Base-by-base conservation (phyloP, 164 flowering plant genomes). In the Protea cynaroides region DNA sequence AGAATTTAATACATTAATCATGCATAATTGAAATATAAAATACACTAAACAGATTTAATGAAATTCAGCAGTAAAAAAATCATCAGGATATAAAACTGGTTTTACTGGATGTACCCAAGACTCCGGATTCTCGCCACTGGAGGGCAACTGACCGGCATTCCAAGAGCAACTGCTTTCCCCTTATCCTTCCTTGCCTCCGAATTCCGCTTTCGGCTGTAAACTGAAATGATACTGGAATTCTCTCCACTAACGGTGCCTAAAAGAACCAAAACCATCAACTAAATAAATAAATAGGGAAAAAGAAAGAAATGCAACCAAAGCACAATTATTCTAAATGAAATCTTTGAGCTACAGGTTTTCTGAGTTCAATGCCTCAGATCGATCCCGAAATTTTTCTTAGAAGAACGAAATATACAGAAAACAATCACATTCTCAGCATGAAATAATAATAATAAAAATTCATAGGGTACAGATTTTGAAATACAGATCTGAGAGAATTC, bases 181-280 rank as follows among this genome's bases (percentile, higher is more conserved):
- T 69, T 76, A 24, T 62, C 47, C 71, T 73, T 79, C 15, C 75
- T 63, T 67, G 65, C 70, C 29, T 59, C 71, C 23, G 73, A 65
- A 63, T 69, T 43, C 5, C 24, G 55, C 50, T 75, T 72, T 34
- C 76, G 68, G 51, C 24, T 65, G 62, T 76, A 76, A 43, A 74
- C 74, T 25, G 79, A 62, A 56, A 38, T 18, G 13, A 67, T 53
- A 65, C 62, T 77, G 12, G 40, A 66, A 46, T 56, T 61, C 23
- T 53, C 59, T 23, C 18, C n/a, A 29, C 44, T 51, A 11, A 47
- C 25, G 46, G 36, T 21, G 49, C 19, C 68, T 64, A 56, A 17
- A 59, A 43, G 18, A 53, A 12, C 24, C 53, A 54, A 69, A 12
- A 25, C 25, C 34, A 29, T 29, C 34, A 29, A 29, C 1, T n/a